A percentile compares a stretch with the other conserved stretches of the same genome.
Evolutionary conservation across 495 filamentous ascomycete species (phyloP).

Genomic region (Penicillium malachiteum): DNA sequence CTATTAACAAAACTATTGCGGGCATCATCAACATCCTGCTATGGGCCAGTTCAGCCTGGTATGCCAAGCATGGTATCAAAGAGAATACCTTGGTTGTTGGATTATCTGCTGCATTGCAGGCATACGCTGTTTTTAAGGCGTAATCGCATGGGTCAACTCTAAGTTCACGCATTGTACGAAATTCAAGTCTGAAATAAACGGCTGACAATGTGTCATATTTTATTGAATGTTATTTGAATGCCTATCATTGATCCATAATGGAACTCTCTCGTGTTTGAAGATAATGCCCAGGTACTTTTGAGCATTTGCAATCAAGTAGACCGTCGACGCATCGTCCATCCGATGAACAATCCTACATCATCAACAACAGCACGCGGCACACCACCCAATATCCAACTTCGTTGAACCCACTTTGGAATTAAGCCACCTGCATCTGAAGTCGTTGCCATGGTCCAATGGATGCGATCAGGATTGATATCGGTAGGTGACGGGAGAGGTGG

Average conservation of each 20-base stretch:
- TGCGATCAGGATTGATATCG: conserved; percentile 9
- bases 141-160: neutral
- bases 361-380: conserved; percentile 65
- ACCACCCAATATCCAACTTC: conserved; percentile 51
- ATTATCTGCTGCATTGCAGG: conserved; percentile 27
- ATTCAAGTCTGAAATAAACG: neutral
- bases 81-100: conserved; percentile 24
- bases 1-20: conserved; percentile 30
- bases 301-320: neutral
- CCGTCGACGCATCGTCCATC: conserved; percentile 40
- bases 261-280: too few relatives aligned
- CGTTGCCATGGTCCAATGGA: conserved; percentile 70
- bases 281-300: too few relatives aligned
- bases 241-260: neutral
- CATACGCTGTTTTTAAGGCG: conserved; percentile 19
- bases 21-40: conserved; percentile 27
- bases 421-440: conserved; percentile 66
- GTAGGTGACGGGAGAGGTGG: conserved; percentile 19
- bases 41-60: conserved; percentile 32
- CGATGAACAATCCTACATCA: conserved; percentile 69
- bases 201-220: neutral
- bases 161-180: neutral
- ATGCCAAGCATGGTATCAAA: conserved; percentile 26
- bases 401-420: conserved; percentile 66
- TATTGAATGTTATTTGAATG: too few relatives aligned